Percentiles rank a stretch among this genome's conserved stretches.
Evolutionary conservation across 2,329 filamentous ascomycete species (phyloP).

Genomic region (Nectriaceae sp.): DNA sequence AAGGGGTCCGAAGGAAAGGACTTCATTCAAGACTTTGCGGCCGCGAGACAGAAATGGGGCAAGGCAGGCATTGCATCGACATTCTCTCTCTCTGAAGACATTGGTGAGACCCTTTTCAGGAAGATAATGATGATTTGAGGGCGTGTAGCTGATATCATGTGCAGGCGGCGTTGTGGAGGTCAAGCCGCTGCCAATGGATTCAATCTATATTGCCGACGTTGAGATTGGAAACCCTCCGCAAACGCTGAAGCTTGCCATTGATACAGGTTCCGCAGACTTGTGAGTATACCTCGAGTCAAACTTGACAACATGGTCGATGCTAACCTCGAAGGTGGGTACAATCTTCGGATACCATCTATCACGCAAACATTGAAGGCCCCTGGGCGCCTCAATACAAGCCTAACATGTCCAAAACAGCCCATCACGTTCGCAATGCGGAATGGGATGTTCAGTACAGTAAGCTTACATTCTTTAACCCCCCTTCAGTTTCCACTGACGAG

Average conservation of each 20-base stretch:
- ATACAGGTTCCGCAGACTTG: slow-evolving; percentile 59
- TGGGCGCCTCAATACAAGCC: slow-evolving; percentile 45
- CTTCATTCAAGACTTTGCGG: slow-evolving; percentile 36
- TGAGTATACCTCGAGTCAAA: slow-evolving; percentile 50
- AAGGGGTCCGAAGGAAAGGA: slow-evolving; percentile 27
- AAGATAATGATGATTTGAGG: not conserved
- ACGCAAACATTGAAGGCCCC: slow-evolving; percentile 35
- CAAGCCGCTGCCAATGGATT: slow-evolving; percentile 40
- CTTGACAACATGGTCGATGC: not conserved
- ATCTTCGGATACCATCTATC: slow-evolving; percentile 47
- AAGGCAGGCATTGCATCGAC: slow-evolving; percentile 19
- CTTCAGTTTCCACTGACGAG: not conserved
- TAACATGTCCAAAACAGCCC: slow-evolving; percentile 46
- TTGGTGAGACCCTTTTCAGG: slow-evolving; percentile 15
- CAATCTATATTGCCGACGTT: slow-evolving; percentile 46
- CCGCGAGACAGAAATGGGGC: slow-evolving; percentile 38
- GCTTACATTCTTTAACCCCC: slow-evolving; percentile 15
- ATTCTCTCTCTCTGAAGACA: slow-evolving; percentile 32
- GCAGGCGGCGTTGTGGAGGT: slow-evolving; percentile 37
- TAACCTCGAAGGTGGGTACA: slow-evolving; percentile 51
- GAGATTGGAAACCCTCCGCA: slow-evolving; percentile 52
- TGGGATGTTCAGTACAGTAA: slow-evolving; percentile 54
- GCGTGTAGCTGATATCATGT: slow-evolving; percentile 16
- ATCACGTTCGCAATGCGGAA: slow-evolving; percentile 41
- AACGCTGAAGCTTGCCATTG: slow-evolving; percentile 48